These are phyloP conservation scores for Withania somnifera DNA, from an alignment of 305 asterid species.

Conservation along the genomic window DNA sequence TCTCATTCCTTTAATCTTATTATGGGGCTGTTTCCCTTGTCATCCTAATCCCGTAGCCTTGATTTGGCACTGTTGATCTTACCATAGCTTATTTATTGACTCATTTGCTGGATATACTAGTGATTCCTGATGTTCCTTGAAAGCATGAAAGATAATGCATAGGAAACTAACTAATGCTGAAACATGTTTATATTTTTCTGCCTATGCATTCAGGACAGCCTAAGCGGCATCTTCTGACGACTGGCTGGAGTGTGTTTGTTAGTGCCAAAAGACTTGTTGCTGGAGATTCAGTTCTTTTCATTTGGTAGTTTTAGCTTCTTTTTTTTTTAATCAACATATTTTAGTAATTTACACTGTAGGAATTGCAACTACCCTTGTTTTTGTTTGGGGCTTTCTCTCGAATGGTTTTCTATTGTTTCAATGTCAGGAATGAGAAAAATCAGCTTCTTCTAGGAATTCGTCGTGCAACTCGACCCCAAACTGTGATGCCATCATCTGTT, in stretches of 20 bases:
- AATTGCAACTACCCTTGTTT: background rate
- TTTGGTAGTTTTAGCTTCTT: slow-evolving; percentile 4
- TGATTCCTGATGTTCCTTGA: background rate
- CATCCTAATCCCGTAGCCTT: background rate
- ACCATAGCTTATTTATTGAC: background rate
- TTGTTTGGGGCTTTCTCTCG: background rate
- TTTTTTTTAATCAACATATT: background rate
- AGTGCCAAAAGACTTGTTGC: slow-evolving; percentile 20
- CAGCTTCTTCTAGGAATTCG: slow-evolving; percentile 94
- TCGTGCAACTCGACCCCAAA: slow-evolving; percentile 83
- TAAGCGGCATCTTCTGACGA: slow-evolving; percentile 17
- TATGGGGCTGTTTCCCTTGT: background rate
- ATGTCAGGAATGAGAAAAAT: slow-evolving; percentile 81
- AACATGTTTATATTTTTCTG: background rate
- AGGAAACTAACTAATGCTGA: background rate
- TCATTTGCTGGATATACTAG: background rate
- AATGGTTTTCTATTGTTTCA: background rate
- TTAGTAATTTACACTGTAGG: background rate
- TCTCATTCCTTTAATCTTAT: background rate
- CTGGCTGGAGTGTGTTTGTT: slow-evolving; percentile 21
- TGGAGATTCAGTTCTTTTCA: slow-evolving; percentile 18
- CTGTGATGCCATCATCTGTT: slow-evolving; percentile 98
- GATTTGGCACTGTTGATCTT: background rate
- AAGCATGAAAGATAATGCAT: background rate
- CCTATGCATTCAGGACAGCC: slow-evolving; percentile 16